phyloP scores from a whole-genome alignment of 208 protist genomes.

The Crithidia fasciculata region DNA sequence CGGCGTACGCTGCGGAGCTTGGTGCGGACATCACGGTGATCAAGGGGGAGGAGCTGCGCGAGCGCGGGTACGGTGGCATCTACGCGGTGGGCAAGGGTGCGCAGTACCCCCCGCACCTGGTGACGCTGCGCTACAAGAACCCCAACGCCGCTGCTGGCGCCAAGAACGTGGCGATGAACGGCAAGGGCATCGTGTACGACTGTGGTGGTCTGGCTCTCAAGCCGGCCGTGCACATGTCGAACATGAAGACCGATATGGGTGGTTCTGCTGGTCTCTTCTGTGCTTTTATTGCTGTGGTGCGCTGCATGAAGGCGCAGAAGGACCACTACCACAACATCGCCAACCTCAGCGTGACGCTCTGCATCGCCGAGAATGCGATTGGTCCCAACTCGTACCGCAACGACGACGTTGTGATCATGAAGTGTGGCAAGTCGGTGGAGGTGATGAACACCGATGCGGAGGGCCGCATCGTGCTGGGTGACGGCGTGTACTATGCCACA shows the following conservation, averaged over 20 bases:
- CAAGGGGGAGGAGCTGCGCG: slow-evolving; percentile 72
- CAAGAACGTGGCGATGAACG: slow-evolving; percentile 76
- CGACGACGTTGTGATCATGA: slow-evolving; percentile 86
- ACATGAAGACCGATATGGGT: slow-evolving; percentile 93
- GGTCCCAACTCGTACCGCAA: slow-evolving; percentile 69
- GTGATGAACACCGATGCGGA: slow-evolving; percentile 93
- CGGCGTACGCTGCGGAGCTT: slow-evolving; percentile 53
- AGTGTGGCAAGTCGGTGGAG: slow-evolving; percentile 89
- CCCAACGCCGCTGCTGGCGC: slow-evolving; percentile 31
- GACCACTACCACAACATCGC: slow-evolving; percentile 40
- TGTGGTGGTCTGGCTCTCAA: slow-evolving; percentile 89
- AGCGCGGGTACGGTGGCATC: slow-evolving; percentile 73
- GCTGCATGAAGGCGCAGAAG: slow-evolving; percentile 42
- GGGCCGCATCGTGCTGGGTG: slow-evolving; percentile 87
- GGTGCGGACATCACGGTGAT: slow-evolving; percentile 58
- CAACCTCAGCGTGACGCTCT: slow-evolving; percentile 77
- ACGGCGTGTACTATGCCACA: slow-evolving; percentile 86
- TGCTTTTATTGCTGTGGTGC: slow-evolving; percentile 74
- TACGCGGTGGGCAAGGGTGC: slow-evolving; percentile 80
- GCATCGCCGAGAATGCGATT: slow-evolving; percentile 89
- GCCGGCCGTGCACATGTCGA: slow-evolving; percentile 68
- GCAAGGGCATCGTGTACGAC: slow-evolving; percentile 92
- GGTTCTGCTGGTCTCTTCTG: slow-evolving; percentile 82
- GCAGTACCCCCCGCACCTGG: slow-evolving; percentile 67
- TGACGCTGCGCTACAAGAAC: slow-evolving; percentile 71